These are phyloP conservation scores for Suillus fuscotomentosus DNA, from an alignment of 768 basidiomycete genomes.

Conservation along the genomic window DNA sequence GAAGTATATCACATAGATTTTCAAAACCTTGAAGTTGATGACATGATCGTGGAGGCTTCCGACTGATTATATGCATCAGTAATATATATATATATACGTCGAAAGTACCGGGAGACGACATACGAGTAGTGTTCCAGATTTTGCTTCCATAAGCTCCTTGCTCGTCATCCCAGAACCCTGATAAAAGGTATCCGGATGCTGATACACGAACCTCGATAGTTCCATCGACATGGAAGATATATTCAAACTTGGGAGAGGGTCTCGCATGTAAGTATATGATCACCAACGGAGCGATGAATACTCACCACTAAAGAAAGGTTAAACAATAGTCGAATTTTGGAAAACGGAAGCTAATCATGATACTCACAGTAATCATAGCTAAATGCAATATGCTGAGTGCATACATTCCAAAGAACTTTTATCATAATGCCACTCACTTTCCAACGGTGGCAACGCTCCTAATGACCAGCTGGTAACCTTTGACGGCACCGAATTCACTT, in stretches of 20 bases:
- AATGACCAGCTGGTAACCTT: conserved; percentile 56
- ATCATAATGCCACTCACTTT: conserved; percentile 43
- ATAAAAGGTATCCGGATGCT: conserved; percentile 69
- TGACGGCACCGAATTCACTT: conserved; percentile 60
- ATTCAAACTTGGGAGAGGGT: conserved; percentile 48
- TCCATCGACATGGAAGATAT: conserved; percentile 64
- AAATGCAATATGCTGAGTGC: conserved; percentile 1
- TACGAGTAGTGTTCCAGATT: conserved; percentile 58
- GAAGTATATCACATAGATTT: not conserved
- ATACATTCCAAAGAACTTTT: not conserved
- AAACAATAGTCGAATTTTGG: not conserved
- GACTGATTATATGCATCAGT: conserved; percentile 35
- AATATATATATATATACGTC: not conserved
- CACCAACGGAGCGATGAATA: not conserved
- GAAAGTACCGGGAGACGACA: conserved; percentile 16
- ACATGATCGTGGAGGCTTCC: conserved; percentile 71
- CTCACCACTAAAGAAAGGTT: conserved; percentile 29
- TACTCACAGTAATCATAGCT: conserved; percentile 57
- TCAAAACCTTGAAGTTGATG: conserved; percentile 54
- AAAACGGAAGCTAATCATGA: not conserved
- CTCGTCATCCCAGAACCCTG: conserved; percentile 53
- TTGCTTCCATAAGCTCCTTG: conserved; percentile 52
- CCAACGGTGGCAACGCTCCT: conserved; percentile 60
- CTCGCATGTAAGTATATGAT: not conserved
- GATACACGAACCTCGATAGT: conserved; percentile 66